phyloP scores from a whole-genome alignment of 768 basidiomycete species.

The Tricholoma flavovirens region DNA sequence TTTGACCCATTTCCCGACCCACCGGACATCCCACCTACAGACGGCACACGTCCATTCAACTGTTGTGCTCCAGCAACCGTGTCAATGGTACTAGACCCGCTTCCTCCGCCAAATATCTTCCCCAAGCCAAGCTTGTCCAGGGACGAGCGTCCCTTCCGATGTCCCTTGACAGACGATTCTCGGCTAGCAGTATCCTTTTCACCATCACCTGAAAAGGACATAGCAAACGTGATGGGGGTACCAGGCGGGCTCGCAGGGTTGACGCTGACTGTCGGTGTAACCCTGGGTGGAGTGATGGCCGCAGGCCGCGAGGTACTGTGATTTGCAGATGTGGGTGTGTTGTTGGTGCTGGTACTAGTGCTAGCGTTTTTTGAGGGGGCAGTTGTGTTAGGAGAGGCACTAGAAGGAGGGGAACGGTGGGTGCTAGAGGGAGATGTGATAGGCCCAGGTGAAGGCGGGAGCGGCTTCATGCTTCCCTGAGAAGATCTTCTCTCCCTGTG shows the following conservation, averaged over 20 bases:
- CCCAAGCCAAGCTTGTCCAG: conserved; percentile 75
- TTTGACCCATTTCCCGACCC: conserved; percentile 13
- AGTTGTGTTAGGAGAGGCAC: neutral
- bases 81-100: conserved; percentile 26
- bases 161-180: conserved; percentile 37
- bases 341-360: neutral
- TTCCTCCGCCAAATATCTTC: conserved; percentile 61
- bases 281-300: neutral
- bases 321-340: conserved; percentile 8
- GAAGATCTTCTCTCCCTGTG: conserved; percentile 29
- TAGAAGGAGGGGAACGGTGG: neutral
- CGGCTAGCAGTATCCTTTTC: conserved; percentile 29
- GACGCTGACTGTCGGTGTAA: conserved; percentile 30
- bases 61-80: conserved; percentile 23
- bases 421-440: neutral
- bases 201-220: conserved; percentile 8
- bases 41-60: conserved; percentile 33
- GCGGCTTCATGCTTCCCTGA: conserved; percentile 24
- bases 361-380: neutral
- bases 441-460: conserved; percentile 23
- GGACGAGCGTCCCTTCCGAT: conserved; percentile 61
- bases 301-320: conserved; percentile 3
- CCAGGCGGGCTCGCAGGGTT: conserved; percentile 33
- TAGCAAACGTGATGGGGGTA: conserved; percentile 23
- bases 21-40: conserved; percentile 26